A percentile compares a stretch with the other conserved stretches of the same genome.
Evolutionary conservation across 202 grass and related monocot species (phyloP).

Genomic region (Brachypodium distachyon): DNA sequence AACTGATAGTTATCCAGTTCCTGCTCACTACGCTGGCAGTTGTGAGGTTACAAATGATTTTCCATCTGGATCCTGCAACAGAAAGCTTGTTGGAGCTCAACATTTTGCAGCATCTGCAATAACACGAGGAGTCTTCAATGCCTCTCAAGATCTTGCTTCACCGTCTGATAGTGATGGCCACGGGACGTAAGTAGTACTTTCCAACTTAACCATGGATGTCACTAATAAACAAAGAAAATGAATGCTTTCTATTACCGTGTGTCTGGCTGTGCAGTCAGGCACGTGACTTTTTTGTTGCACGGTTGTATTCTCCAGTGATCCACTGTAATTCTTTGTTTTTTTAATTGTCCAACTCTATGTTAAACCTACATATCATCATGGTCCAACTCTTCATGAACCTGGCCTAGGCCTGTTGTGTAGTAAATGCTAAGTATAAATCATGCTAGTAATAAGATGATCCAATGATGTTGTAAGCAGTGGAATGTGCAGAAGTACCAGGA

Average conservation of each 20-base stretch:
- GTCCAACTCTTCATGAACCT: neutral
- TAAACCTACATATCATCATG: neutral
- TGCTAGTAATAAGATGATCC: neutral
- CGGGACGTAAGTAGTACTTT: slow-evolving; percentile 65
- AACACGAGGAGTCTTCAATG: slow-evolving; percentile 87
- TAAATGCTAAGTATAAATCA: neutral
- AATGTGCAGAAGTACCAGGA: neutral
- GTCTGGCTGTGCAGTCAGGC: neutral
- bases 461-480: neutral
- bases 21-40: slow-evolving; percentile 72
- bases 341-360: neutral
- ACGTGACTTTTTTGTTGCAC: neutral
- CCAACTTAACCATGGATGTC: neutral
- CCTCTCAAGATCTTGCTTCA: slow-evolving; percentile 85
- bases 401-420: neutral
- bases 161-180: slow-evolving; percentile 96
- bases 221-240: neutral
- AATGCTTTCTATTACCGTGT: neutral
- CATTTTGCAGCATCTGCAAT: slow-evolving; percentile 99
- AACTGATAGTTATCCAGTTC: slow-evolving; percentile 67
- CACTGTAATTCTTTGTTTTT: neutral
- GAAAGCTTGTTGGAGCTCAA: slow-evolving; percentile 93
- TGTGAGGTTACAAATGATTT: slow-evolving; percentile 98
- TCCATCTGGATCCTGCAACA: slow-evolving; percentile 95
- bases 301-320: neutral